These are phyloP conservation scores for Bremia lactucae DNA, from an alignment of 352 stramenopile genomes.

Conservation along the genomic window DNA sequence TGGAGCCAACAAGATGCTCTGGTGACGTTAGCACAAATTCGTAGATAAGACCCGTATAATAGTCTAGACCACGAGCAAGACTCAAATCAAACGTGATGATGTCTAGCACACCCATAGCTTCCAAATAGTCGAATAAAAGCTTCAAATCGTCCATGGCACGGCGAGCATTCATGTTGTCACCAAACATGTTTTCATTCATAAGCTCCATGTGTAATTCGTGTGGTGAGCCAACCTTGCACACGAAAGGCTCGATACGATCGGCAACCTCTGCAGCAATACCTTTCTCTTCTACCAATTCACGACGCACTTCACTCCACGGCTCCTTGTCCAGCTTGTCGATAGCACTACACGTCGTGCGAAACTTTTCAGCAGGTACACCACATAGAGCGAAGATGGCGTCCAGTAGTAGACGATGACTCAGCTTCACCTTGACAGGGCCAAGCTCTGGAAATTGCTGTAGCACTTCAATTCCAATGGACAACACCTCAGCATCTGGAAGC, in stretches of 20 bases:
- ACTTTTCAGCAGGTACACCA: slow-evolving; percentile 93
- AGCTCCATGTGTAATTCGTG: slow-evolving; percentile 79
- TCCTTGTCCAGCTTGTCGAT: slow-evolving; percentile 99
- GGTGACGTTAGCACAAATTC: slow-evolving; percentile 91
- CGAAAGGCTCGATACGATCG: slow-evolving; percentile 92
- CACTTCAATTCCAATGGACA: slow-evolving; percentile 91
- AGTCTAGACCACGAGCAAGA: slow-evolving; percentile 95
- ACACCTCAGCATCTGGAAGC: slow-evolving; percentile 94
- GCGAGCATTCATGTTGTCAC: slow-evolving; percentile 76
- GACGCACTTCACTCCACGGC: slow-evolving; percentile 81
- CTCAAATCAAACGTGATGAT: slow-evolving; percentile 94
- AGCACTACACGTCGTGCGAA: slow-evolving; percentile 94
- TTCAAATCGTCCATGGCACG: slow-evolving; percentile 88
- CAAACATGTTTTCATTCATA: slow-evolving; percentile 79
- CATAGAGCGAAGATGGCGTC: slow-evolving; percentile 97
- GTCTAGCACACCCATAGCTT: slow-evolving; percentile 93
- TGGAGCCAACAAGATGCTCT: slow-evolving; percentile 91
- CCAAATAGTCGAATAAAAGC: slow-evolving; percentile 95
- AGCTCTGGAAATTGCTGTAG: slow-evolving; percentile 80
- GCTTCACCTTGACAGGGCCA: slow-evolving; percentile 92
- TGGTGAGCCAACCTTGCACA: slow-evolving; percentile 83
- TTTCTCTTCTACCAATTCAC: slow-evolving; percentile 97
- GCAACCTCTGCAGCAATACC: slow-evolving; percentile 84
- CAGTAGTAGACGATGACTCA: slow-evolving; percentile 95
- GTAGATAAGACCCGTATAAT: slow-evolving; percentile 99